A percentile compares a stretch with the other conserved stretches of the same genome.
These are phyloP conservation scores for Physcia stellaris DNA, from an alignment of 495 filamentous ascomycete species.

Conservation along the genomic window DNA sequence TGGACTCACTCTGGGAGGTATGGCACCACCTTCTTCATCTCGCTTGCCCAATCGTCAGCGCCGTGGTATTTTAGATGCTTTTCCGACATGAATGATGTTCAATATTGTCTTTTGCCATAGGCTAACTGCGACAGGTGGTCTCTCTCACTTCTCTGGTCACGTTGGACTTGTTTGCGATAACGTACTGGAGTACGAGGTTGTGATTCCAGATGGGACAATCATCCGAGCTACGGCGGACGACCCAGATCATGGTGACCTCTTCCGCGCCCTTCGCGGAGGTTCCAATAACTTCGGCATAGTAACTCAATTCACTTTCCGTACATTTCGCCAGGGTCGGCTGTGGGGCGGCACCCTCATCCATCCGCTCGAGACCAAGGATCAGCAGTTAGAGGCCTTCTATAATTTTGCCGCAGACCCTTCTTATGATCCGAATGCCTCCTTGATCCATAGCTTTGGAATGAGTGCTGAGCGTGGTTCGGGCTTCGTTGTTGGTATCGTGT, in stretches of 20 bases:
- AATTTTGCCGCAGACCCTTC: not conserved
- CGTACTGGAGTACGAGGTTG: slow-evolving; percentile 41
- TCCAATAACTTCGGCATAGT: slow-evolving; percentile 40
- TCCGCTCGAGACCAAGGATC: not conserved
- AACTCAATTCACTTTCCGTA: slow-evolving; percentile 14
- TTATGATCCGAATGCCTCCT: not conserved
- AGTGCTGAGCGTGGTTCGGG: no score
- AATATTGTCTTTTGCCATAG: not conserved
- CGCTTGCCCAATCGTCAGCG: no score
- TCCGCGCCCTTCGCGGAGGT: slow-evolving; percentile 38
- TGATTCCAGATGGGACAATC: slow-evolving; percentile 43
- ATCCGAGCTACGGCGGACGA: slow-evolving; percentile 27
- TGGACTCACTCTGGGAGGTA: slow-evolving; percentile 42
- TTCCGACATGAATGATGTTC: no score
- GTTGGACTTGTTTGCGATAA: slow-evolving; percentile 38
- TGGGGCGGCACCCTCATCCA: not conserved
- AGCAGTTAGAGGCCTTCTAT: not conserved
- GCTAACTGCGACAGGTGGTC: slow-evolving; percentile 12
- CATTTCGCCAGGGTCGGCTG: slow-evolving; percentile 3
- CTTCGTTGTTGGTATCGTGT: no score
- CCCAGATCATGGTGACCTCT: slow-evolving; percentile 29
- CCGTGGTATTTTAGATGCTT: no score
- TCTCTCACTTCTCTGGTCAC: slow-evolving; percentile 24
- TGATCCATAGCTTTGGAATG: no score
- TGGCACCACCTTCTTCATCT: no score